A percentile compares a stretch with the other conserved stretches of the same genome.
phyloP scores from a whole-genome alignment of 1,284 basidiomycete species.

The Stygiomarasmius scandens region DNA sequence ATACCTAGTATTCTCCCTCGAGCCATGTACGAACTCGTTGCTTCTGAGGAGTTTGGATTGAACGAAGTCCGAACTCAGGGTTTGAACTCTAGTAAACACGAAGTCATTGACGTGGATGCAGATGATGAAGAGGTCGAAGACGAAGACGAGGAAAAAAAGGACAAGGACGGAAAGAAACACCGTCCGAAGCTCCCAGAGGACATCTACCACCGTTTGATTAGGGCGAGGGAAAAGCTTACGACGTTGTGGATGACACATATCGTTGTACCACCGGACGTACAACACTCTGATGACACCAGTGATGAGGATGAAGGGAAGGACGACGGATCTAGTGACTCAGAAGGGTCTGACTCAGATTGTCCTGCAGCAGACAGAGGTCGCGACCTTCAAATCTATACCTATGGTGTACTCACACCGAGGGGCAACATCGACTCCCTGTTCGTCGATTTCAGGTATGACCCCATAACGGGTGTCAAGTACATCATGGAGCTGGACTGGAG shows the following conservation, averaged over 20 bases:
- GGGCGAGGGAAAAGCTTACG: conserved; percentile 1
- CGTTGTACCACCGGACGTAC: conserved; percentile 18
- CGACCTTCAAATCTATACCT: too few species aligned
- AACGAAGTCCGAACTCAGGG: too few species aligned
- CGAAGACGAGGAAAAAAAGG: background rate
- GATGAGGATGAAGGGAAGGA: too few species aligned
- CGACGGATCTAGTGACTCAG: too few species aligned
- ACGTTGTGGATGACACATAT: conserved; percentile 18
- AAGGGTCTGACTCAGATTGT: too few species aligned
- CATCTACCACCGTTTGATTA: background rate
- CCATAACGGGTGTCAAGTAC: background rate
- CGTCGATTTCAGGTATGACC: background rate
- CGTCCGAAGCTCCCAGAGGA: conserved; percentile 13
- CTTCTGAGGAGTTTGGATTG: conserved; percentile 71
- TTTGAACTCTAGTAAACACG: conserved; percentile 54
- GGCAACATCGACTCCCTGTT: background rate
- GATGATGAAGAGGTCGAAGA: background rate
- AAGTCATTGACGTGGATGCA: conserved; percentile 29
- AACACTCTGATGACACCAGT: too few species aligned
- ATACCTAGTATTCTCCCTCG: conserved; percentile 92
- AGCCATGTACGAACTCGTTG: conserved; percentile 95
- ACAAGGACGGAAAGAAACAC: conserved; percentile 10
- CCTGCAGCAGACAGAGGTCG: too few species aligned
- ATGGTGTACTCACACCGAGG: too few species aligned
- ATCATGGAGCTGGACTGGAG: background rate